These are phyloP conservation scores for Diaporthe velutina DNA, from an alignment of 2,329 filamentous ascomycete species.

Conservation along the genomic window DNA sequence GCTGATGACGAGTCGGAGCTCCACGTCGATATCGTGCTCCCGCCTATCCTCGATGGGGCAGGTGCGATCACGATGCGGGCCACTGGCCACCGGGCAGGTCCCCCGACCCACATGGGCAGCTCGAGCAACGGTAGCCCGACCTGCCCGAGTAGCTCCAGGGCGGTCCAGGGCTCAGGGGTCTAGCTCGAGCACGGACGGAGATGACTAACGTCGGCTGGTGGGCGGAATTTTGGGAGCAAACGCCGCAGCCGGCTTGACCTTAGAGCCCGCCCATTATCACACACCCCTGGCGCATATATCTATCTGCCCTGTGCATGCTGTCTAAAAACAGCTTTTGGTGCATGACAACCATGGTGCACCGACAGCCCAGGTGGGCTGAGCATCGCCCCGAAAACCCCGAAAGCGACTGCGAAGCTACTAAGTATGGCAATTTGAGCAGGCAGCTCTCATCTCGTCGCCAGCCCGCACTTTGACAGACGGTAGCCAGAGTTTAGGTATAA, in stretches of 20 bases:
- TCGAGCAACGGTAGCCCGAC: background rate
- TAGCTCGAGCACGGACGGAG: background rate
- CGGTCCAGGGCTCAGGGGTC: background rate
- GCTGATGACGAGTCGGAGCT: background rate
- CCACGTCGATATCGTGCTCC: conserved; percentile 8
- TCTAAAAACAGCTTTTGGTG: conserved; percentile 1
- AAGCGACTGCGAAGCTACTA: background rate
- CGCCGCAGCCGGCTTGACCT: background rate
- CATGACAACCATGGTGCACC: background rate
- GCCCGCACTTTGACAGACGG: background rate
- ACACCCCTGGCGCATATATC: background rate
- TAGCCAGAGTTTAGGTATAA: too few species aligned
- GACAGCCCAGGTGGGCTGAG: background rate
- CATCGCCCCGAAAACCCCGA: background rate
- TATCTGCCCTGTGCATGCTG: background rate
- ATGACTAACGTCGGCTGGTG: background rate
- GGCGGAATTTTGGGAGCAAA: background rate
- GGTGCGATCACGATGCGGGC: background rate
- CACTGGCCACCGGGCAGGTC: background rate
- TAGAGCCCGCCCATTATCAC: background rate
- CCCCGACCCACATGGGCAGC: conserved; percentile 1
- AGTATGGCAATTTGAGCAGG: background rate
- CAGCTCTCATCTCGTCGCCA: background rate
- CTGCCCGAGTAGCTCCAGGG: background rate
- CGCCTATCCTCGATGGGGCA: conserved; percentile 25